Conservation (phyloP, 1,284 basidiomycete genomes). For the Apiotrichum porosum region DNA sequence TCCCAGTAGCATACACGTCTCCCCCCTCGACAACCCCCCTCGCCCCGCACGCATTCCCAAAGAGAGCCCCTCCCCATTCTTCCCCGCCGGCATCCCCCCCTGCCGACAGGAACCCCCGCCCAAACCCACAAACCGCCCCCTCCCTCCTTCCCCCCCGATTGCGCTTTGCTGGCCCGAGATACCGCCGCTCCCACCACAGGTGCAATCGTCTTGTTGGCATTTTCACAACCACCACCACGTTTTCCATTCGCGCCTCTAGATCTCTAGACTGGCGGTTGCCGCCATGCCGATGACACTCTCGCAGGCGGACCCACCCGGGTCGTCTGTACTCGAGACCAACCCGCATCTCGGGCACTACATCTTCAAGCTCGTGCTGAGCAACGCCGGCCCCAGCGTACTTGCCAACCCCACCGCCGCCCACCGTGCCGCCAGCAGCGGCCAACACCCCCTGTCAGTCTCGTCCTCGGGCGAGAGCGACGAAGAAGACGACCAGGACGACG, state of each 20-base stretch:
- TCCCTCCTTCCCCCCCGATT: too few relatives aligned
- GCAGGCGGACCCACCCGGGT: not conserved
- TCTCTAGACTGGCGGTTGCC: too few relatives aligned
- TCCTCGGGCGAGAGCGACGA: slow-evolving; percentile 43
- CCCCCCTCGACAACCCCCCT: not conserved
- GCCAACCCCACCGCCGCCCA: not conserved
- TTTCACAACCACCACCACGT: too few relatives aligned
- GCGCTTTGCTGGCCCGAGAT: too few relatives aligned
- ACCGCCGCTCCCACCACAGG: too few relatives aligned
- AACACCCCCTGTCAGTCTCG: slow-evolving; percentile 44
- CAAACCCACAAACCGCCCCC: too few relatives aligned
- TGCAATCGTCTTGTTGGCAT: too few relatives aligned
- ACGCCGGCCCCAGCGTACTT: slow-evolving; percentile 19
- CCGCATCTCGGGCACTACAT: slow-evolving; percentile 44
- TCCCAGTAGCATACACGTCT: too few relatives aligned
- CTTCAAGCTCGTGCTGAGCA: slow-evolving; percentile 32
- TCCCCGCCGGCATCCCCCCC: not conserved
- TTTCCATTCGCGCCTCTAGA: too few relatives aligned
- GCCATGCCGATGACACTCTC: too few relatives aligned
- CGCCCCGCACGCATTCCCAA: too few relatives aligned
- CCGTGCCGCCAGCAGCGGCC: slow-evolving; percentile 8
- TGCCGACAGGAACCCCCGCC: not conserved
- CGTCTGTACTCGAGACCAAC: slow-evolving; percentile 28
- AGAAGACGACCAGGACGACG: slow-evolving; percentile 18
- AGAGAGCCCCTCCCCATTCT: too few relatives aligned